Conservation (phyloP, 257 asterid species). For the Anisodus tanguticus region DNA sequence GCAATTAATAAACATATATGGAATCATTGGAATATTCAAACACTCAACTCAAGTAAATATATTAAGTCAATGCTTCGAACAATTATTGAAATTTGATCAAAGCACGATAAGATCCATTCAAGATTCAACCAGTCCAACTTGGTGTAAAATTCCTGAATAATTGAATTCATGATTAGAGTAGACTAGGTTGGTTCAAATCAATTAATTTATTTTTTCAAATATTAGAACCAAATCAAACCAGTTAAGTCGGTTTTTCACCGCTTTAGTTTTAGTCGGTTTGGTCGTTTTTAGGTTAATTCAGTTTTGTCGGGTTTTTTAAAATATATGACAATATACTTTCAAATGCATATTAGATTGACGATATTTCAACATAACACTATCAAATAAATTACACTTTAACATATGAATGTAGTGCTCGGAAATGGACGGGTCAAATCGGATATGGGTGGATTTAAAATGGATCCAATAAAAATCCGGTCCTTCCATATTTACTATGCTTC, state of each 20-base stretch:
- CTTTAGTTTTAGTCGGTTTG: no score
- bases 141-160: neutral
- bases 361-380: no score
- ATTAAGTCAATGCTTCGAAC: neutral
- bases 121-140: neutral
- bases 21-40: neutral
- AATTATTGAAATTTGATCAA: neutral
- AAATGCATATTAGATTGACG: no score
- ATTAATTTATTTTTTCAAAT: no score
- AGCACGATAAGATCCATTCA: neutral
- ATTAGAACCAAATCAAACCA: no score
- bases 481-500: neutral
- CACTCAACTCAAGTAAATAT: neutral
- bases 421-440: neutral
- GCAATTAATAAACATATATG: neutral
- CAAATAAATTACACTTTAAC: neutral
- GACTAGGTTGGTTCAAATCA: no score
- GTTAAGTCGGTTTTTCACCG: no score
- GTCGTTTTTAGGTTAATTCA: no score
- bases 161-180: no score
- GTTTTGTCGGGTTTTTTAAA: no score
- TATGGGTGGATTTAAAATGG: neutral
- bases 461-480: neutral
- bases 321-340: no score
- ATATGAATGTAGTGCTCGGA: neutral